Base-by-base conservation (phyloP, 2,329 filamentous ascomycete genomes). In the Colletotrichum orchidophilum region DNA sequence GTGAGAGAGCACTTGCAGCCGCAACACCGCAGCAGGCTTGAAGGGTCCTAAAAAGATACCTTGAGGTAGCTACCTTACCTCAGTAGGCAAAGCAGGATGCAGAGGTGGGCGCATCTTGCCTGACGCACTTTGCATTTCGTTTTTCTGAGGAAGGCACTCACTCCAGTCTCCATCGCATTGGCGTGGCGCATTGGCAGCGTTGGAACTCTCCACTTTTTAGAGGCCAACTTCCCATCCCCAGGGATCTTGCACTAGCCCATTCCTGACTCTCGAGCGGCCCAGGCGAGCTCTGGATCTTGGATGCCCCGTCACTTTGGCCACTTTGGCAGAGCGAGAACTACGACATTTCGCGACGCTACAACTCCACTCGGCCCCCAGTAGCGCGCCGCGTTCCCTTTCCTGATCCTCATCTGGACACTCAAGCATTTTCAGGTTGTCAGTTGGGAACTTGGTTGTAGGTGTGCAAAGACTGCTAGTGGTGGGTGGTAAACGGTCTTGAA, bases 201-300 rank as follows among this genome's bases (percentile, higher is more conserved):
- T 31, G 27, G 42, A 33, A 42, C 64, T 21, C 39, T 18, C 63
- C 67, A 66, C 67, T 57, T 62, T 67, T 70, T 70, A 70, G 67
- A 70, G 67, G 63, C 67, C 67, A 52, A 61, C 55, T 49, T 39
- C 35, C 26, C 35, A 26, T 21, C 27, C 55, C 57, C 63, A 52
- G 24, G 63, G 67, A 67, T 70, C 67, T 52, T 57, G 26, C 67
- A 50, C 67, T 70, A 70, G 67, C 63, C 65, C 55, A 55, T 61
- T 61, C 50, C 50, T 60, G 63, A 67, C 61, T 70, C 57, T 54
- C n/a, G 33, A 70, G 42, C 58, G 49, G 63, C 55, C 57, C 66
- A 58, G 63, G 63, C 35, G 46, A 33, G 46, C 52, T 8, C 42
- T 55, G 62, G 46, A 66, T 70, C 67, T 66, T 70, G 67, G 55